Evolutionary conservation across 208 protist genomes (phyloP), one percentile per base, ranked within the genome.

Genomic region (Leptomonas seymouri): DNA sequence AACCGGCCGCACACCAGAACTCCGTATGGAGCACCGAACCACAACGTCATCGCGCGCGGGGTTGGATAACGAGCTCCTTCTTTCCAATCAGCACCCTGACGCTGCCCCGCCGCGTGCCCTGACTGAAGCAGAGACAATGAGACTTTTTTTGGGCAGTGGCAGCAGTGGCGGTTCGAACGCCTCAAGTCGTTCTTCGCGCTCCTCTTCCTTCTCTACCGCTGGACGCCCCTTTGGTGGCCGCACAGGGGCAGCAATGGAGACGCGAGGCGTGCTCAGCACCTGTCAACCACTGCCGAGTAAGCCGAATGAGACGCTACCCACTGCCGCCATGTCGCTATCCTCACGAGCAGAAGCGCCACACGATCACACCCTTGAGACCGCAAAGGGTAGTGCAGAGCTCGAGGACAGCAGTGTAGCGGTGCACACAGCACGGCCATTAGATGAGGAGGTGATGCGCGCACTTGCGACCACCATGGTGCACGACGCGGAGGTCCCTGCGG

Each of bases 91-190:
- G 15, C 23, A 55, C 49, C 3, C 9, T 30, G 25, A 27, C 2
- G 45, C 48, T 0, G 42, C 31, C 23, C 15, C 31, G 15, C 15
- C 8, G 4, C 64, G 44, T 21, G 21, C 39, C 8, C 31, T 67
- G 49, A 71, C 28, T 6, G 71, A 77, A 16, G 64, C 71, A 16
- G 71, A 77, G 49, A 58, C 64, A 0, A 77, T 77, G 64, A 42
- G 49, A 30, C 49, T 66, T 2, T 77, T 77, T 30, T 57, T 77
- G 9, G 71, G 71, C 41, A 56, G 45, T 34, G 51, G 45, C 54
- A 56, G 55, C 51, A 65, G 59, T 15, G 31, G 34, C 36, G 34
- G 18, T 2, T 54, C 48, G 2, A 49, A 16, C 21, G 56, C 18
- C 5, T 76, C 71, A 2, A 36, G 7, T 8, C 21, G 25, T 7